These are phyloP conservation scores for Paramarasmius palmivorus DNA, from an alignment of 1,284 basidiomycete genomes.

Conservation along the genomic window DNA sequence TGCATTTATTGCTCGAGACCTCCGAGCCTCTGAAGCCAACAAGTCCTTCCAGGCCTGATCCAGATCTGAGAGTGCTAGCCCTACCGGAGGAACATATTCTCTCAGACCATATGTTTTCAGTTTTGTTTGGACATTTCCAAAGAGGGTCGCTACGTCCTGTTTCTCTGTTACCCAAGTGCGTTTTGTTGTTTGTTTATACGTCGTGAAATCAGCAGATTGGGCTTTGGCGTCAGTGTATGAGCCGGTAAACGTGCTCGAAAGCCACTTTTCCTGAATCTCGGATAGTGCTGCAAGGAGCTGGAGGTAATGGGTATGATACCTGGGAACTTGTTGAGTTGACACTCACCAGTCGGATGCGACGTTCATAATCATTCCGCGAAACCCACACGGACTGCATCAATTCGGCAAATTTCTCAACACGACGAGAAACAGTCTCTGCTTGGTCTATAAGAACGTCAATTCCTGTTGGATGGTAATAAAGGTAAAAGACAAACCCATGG, in stretches of 20 bases:
- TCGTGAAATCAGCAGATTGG: slow-evolving; percentile 73
- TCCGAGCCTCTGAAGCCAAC: slow-evolving; percentile 72
- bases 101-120: slow-evolving; percentile 87
- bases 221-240: slow-evolving; percentile 84
- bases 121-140: slow-evolving; percentile 95
- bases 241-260: slow-evolving; percentile 59
- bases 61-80: slow-evolving; percentile 72
- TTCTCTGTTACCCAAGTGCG: slow-evolving; percentile 88
- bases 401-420: slow-evolving; percentile 95
- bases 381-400: slow-evolving; percentile 90
- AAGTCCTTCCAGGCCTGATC: slow-evolving; percentile 80
- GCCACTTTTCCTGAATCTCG: slow-evolving; percentile 68
- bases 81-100: slow-evolving; percentile 80
- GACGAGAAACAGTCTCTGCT: slow-evolving; percentile 89
- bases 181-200: slow-evolving; percentile 87
- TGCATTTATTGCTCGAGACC: slow-evolving; percentile 87
- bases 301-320: slow-evolving; percentile 14
- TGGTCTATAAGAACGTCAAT: slow-evolving; percentile 64
- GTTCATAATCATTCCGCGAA: slow-evolving; percentile 91
- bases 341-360: slow-evolving; percentile 74
- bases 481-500: slow-evolving; percentile 70
- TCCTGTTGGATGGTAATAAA: slow-evolving; percentile 1
- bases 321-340: slow-evolving; percentile 6
- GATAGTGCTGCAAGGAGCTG: slow-evolving; percentile 69
- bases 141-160: slow-evolving; percentile 86